phyloP scores from a whole-genome alignment of 306 rosid genomes.

The Oxytropis ochrocephala region DNA sequence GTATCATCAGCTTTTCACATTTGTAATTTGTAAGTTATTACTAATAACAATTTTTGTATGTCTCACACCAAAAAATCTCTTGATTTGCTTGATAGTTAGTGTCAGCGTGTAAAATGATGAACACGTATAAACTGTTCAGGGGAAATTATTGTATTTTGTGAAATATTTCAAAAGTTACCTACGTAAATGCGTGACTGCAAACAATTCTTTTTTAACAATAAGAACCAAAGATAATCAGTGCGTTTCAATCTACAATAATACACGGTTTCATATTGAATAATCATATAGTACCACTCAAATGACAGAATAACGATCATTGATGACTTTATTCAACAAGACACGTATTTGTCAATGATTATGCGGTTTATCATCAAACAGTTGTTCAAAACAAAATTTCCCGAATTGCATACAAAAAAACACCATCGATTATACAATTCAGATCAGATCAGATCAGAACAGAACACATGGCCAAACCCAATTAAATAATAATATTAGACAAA shows the following conservation, averaged over 20 bases:
- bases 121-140: no score
- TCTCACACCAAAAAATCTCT: no score
- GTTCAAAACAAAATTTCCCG: neutral
- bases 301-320: neutral
- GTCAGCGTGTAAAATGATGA: no score
- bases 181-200: no score
- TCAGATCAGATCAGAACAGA: neutral
- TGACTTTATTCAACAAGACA: conserved; percentile 1
- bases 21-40: no score
- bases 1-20: no score
- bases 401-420: neutral
- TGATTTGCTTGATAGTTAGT: no score
- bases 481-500: neutral
- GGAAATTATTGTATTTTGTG: no score
- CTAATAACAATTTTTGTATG: no score
- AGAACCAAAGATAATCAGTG: no score
- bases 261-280: neutral
- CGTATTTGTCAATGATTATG: neutral
- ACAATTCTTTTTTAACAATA: no score
- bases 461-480: conserved; percentile 16
- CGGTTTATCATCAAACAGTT: conserved; percentile 19
- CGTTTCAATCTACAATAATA: neutral
- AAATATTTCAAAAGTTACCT: no score
- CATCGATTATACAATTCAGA: conserved; percentile 17
- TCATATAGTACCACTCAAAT: neutral